A percentile compares a stretch with the other conserved stretches of the same genome.
Conservation (phyloP, 306 rosid genomes). For the Dalbergia cochinchinensis region DNA sequence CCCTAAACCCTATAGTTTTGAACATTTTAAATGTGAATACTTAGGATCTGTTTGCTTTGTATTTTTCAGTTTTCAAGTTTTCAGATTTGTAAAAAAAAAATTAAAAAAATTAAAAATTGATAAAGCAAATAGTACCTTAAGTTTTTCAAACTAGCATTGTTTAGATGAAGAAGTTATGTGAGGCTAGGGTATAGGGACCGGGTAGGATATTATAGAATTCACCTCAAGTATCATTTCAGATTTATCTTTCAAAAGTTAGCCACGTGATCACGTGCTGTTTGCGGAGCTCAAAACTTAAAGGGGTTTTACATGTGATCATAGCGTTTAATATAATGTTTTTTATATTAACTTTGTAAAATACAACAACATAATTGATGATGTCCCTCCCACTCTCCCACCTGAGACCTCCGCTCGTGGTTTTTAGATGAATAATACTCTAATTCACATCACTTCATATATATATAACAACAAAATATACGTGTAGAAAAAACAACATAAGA, state of each 20-base stretch:
- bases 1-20: not conserved
- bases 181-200: not conserved
- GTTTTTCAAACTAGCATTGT: not conserved
- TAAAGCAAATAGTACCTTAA: no score
- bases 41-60: no score
- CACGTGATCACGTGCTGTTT: constrained; percentile 59
- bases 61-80: no score
- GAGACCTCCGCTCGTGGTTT: not conserved
- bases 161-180: not conserved
- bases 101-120: no score
- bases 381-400: constrained; percentile 25
- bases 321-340: not conserved
- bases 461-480: no score
- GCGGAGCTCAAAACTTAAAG: constrained; percentile 46
- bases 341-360: not conserved
- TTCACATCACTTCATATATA: not conserved
- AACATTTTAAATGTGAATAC: not conserved
- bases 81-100: no score
- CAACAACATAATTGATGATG: not conserved
- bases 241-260: not conserved
- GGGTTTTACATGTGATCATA: constrained; percentile 36
- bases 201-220: not conserved
- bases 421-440: not conserved
- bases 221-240: not conserved
- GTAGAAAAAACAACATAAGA: no score